Percentiles rank a stretch among this genome's conserved stretches.
phyloP scores from a whole-genome alignment of 495 filamentous ascomycete genomes.

The Podospora pseudoanserina region DNA sequence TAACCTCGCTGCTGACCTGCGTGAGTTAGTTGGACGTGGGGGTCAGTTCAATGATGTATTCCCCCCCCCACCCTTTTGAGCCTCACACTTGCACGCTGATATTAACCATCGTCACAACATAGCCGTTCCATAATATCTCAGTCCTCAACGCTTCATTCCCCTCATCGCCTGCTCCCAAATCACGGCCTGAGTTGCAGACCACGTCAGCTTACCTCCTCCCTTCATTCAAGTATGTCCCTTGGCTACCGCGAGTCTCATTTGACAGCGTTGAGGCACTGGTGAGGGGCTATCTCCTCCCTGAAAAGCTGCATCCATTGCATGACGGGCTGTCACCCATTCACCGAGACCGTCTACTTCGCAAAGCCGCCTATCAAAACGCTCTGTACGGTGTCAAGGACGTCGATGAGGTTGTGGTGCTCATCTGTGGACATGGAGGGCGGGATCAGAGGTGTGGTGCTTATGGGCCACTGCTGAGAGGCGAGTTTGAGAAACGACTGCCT shows the following conservation, averaged over 20 bases:
- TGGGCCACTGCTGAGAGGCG: slow-evolving; percentile 63
- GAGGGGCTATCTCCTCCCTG: slow-evolving; percentile 56
- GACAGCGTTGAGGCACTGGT: slow-evolving; percentile 52
- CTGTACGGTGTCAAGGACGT: slow-evolving; percentile 56
- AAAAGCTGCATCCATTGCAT: slow-evolving; percentile 56
- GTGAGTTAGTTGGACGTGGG: slow-evolving; percentile 59
- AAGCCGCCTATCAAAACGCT: slow-evolving; percentile 39
- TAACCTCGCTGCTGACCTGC: slow-evolving; percentile 69
- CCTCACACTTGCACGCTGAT: not conserved
- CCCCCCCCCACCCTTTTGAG: not conserved
- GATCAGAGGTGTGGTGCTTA: slow-evolving; percentile 78
- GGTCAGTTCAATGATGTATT: slow-evolving; percentile 67
- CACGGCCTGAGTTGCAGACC: slow-evolving; percentile 39
- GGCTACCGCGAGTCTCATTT: slow-evolving; percentile 55
- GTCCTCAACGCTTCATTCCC: slow-evolving; percentile 68
- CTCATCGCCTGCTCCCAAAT: slow-evolving; percentile 33
- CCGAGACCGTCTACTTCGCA: slow-evolving; percentile 39
- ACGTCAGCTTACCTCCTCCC: slow-evolving; percentile 72
- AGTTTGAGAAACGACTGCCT: slow-evolving; percentile 57
- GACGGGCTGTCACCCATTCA: slow-evolving; percentile 51
- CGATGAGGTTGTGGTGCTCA: slow-evolving; percentile 65
- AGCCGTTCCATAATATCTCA: slow-evolving; percentile 79
- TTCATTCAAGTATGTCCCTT: slow-evolving; percentile 71
- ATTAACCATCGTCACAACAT: not conserved
- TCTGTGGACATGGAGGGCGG: slow-evolving; percentile 79